Percentiles rank a stretch among this genome's conserved stretches.
Conservation (phyloP, 257 asterid genomes). For the Penstemon davidsonii region DNA sequence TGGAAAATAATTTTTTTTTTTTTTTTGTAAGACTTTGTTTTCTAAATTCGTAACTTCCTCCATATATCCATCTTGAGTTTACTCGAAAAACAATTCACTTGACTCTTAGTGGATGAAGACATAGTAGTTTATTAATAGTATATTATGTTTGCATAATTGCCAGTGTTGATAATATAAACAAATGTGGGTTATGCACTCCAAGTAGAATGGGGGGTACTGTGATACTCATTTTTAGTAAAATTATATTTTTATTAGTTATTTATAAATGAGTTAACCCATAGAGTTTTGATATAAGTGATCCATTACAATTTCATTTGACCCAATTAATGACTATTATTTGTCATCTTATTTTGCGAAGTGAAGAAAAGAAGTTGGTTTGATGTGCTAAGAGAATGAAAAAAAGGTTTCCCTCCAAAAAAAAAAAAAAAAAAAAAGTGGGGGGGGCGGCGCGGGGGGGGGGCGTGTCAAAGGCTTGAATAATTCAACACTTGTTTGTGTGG, state of each 20-base stretch:
- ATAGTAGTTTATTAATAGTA: conserved; percentile 1
- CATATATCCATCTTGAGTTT: background rate
- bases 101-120: conserved; percentile 14
- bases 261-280: too few relatives aligned
- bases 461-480: conserved; percentile 14
- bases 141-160: conserved; percentile 7
- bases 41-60: background rate
- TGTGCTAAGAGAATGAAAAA: background rate
- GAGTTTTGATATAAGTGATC: too few relatives aligned
- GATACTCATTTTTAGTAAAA: too few relatives aligned
- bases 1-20: background rate
- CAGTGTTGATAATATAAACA: conserved; percentile 21
- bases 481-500: conserved; percentile 25
- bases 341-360: background rate
- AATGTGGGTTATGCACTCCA: background rate
- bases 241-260: too few relatives aligned
- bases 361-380: too few relatives aligned
- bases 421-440: too few relatives aligned
- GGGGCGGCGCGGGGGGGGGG: too few relatives aligned
- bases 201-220: background rate
- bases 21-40: background rate
- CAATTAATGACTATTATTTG: background rate
- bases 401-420: background rate
- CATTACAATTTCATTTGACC: too few relatives aligned
- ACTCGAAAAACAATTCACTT: background rate